A percentile compares a stretch with the other conserved stretches of the same genome.
Evolutionary conservation across 768 basidiomycete species (phyloP).

Genomic region (Termitomyces sp.): DNA sequence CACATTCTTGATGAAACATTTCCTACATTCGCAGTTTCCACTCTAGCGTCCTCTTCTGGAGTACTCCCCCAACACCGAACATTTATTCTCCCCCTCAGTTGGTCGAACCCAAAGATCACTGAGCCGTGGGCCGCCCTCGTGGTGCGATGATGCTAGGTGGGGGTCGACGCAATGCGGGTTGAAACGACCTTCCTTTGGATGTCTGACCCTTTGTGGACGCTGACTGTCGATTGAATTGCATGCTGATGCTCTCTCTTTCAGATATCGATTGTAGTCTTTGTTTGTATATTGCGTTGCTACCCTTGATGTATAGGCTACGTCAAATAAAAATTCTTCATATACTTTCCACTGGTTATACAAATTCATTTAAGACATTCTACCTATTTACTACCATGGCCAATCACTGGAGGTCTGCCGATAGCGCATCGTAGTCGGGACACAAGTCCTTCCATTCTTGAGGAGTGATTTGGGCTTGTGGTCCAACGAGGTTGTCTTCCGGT

Average conservation of each 20-base stretch:
- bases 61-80: constrained; percentile 76
- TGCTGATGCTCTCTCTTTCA: not conserved
- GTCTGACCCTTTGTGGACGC: constrained; percentile 52
- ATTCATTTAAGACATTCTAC: not conserved
- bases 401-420: constrained; percentile 26
- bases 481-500: constrained; percentile 22
- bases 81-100: constrained; percentile 67
- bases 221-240: not conserved
- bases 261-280: not conserved
- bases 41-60: constrained; percentile 67
- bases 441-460: constrained; percentile 27
- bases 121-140: constrained; percentile 60
- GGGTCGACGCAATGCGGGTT: constrained; percentile 73
- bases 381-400: not conserved
- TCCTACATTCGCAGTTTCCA: constrained; percentile 89
- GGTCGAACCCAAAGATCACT: constrained; percentile 68
- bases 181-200: constrained; percentile 86
- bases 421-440: constrained; percentile 24
- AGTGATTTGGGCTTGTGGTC: constrained; percentile 27
- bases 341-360: not conserved
- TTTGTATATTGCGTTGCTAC: not conserved
- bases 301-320: too few species aligned
- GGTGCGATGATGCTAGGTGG: constrained; percentile 78
- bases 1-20: constrained; percentile 47
- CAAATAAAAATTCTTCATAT: not conserved